Conservation (phyloP, 768 basidiomycete genomes). For the Tulasnella sp. region DNA sequence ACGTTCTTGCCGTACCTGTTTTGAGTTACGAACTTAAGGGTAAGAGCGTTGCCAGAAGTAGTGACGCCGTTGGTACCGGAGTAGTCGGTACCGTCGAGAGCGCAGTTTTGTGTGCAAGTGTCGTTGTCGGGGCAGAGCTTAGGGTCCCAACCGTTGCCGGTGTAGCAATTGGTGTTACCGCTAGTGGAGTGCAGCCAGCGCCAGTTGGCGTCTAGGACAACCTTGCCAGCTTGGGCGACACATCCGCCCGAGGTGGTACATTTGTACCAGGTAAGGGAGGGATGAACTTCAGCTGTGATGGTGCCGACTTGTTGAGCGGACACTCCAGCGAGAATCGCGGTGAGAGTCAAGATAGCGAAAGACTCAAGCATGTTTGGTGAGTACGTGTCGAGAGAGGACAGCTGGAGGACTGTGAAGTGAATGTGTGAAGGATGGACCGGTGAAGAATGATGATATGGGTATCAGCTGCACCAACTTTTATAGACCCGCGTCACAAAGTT, state of each 20-base stretch:
- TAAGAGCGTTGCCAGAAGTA: constrained; percentile 14
- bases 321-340: not conserved
- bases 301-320: constrained; percentile 39
- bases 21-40: constrained; percentile 12
- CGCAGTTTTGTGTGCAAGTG: constrained; percentile 35
- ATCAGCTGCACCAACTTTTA: not conserved
- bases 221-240: constrained; percentile 1
- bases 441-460: not conserved
- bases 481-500: not conserved
- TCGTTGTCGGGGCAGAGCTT: constrained; percentile 38
- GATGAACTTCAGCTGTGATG: constrained; percentile 36
- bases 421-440: not conserved
- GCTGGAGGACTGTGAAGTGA: not conserved
- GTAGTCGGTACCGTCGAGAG: constrained; percentile 24
- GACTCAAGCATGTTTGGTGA: not conserved
- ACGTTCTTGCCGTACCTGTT: constrained; percentile 3
- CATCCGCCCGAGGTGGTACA: constrained; percentile 30
- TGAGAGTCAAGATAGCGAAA: not conserved
- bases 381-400: not conserved
- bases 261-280: constrained; percentile 34
- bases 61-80: constrained; percentile 13
- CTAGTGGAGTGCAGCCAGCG: constrained; percentile 25
- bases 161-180: constrained; percentile 34
- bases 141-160: constrained; percentile 43
- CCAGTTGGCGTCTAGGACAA: constrained; percentile 16